Percentiles rank a stretch among this genome's conserved stretches.
phyloP scores from a whole-genome alignment of 495 filamentous ascomycete species.

The Elaphomyces granulatus region DNA sequence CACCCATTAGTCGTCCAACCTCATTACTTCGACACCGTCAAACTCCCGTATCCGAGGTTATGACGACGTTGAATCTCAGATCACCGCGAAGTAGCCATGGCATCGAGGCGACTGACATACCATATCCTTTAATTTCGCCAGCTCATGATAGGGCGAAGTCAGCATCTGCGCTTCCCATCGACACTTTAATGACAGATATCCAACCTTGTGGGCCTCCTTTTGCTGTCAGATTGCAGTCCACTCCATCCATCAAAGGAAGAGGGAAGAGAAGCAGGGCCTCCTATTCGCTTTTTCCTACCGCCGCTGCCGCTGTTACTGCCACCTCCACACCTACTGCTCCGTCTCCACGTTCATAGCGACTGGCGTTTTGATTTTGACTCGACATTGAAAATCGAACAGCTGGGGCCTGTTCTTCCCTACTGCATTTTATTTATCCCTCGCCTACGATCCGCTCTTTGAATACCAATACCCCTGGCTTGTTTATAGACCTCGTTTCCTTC shows the following conservation, averaged over 20 bases:
- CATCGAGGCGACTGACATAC: conserved; percentile 12
- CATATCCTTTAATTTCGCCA: conserved; percentile 3
- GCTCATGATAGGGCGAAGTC: conserved; percentile 28
- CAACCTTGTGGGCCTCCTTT: conserved; percentile 1
- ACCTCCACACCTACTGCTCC: no score
- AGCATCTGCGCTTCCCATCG: conserved; percentile 11
- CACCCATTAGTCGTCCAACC: conserved; percentile 9
- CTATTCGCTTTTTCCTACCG: conserved; percentile 33
- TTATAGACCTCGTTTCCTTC: no score
- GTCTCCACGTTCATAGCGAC: not conserved
- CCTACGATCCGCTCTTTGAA: not conserved
- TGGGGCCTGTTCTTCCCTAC: no score
- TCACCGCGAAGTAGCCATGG: conserved; percentile 14
- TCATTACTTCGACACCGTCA: conserved; percentile 27
- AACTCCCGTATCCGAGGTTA: conserved; percentile 12
- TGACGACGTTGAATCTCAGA: conserved; percentile 8
- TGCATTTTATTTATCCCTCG: not conserved
- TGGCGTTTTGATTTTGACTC: no score
- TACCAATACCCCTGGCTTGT: no score
- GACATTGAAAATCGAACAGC: no score
- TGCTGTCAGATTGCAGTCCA: not conserved
- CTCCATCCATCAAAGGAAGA: conserved; percentile 5
- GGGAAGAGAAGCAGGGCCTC: conserved; percentile 26
- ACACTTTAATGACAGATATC: not conserved
- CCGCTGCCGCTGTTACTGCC: conserved; percentile 4